These are phyloP conservation scores for Stromatinia cepivora DNA, from an alignment of 2,329 filamentous ascomycete genomes.

Conservation along the genomic window DNA sequence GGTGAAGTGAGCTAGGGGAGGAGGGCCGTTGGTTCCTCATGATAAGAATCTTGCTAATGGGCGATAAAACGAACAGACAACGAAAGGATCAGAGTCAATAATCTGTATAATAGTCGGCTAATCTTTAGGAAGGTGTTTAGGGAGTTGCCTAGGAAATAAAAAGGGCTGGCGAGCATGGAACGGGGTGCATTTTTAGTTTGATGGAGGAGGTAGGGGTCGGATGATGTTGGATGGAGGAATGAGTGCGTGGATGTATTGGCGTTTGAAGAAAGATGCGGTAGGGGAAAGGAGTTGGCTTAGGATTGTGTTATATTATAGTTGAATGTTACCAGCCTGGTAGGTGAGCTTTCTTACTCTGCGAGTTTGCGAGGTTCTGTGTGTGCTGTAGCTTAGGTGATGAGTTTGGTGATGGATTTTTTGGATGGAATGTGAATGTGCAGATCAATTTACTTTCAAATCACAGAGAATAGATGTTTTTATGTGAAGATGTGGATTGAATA, in stretches of 20 bases:
- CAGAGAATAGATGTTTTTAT: too few species aligned
- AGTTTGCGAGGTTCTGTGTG: too few species aligned
- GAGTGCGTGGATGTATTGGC: background rate
- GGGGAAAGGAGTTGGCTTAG: background rate
- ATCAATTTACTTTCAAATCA: too few species aligned
- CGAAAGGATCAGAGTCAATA: slow-evolving; percentile 83
- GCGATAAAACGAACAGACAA: slow-evolving; percentile 57
- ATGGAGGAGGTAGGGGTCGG: too few species aligned
- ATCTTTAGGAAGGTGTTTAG: slow-evolving; percentile 85
- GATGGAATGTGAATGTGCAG: too few species aligned
- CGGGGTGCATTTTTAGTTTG: too few species aligned
- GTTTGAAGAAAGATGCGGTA: background rate
- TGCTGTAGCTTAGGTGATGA: too few species aligned
- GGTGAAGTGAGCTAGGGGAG: background rate
- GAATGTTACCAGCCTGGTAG: background rate
- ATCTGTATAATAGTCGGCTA: slow-evolving; percentile 86
- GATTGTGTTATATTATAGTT: background rate
- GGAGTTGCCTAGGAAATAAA: slow-evolving; percentile 40
- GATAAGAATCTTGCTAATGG: background rate
- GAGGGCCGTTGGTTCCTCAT: too few species aligned
- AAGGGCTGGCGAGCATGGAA: background rate
- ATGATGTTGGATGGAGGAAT: background rate
- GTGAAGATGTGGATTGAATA: too few species aligned
- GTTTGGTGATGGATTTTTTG: too few species aligned
- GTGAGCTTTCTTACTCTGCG: background rate